Evolutionary conservation across 257 asterid species (phyloP), one percentile per base, ranked within the genome.

Genomic region (Craterostigma plantagineum): DNA sequence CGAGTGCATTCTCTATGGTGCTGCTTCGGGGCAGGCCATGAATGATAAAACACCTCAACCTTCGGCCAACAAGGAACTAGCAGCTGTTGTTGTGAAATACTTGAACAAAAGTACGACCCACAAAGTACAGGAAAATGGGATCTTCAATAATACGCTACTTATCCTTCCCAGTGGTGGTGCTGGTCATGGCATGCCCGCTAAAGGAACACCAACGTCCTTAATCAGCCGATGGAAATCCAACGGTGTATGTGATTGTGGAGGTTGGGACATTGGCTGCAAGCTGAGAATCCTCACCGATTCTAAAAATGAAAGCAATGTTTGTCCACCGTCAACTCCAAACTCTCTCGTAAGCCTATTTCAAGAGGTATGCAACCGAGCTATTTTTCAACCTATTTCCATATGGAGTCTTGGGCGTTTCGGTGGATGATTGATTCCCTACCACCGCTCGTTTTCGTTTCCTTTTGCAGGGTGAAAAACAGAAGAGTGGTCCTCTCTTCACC

Each of bases 201-300:
- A 59, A 52, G 84, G 92, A 11, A 59, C 66, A 9, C 95, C 95
- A 40, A 75, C 95, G 0, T 71, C 95, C 0, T 64, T 90, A 45
- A 66, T 83, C 38, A 61, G 61, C 55, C 63, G 99, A 46, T 82
- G 95, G 95, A 70, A 59, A 66, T 72, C 80, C 34, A 75, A 87
- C 35, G 99, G 95, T 60, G 56, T 52, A 7, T 90, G 99, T 59
- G 99, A 90, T 59, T 90, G 99, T 62, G 99, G 92, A 54, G 99
- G 99, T 17, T 90, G 99, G 99, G 99, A 90, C 50, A 63, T 75
- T 1, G 99, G 99, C 52, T 90, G 99, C 85, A 79, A 75, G 72
- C 73, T 90, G 37, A 69, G 67, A 45, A 45, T 90, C 40, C 94
- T 90, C 14, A 27, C 63, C 17, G 68, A 77, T 49, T 35, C 49